Conservation (phyloP, 805 yeast species). For the Suhomyces vadensis region DNA sequence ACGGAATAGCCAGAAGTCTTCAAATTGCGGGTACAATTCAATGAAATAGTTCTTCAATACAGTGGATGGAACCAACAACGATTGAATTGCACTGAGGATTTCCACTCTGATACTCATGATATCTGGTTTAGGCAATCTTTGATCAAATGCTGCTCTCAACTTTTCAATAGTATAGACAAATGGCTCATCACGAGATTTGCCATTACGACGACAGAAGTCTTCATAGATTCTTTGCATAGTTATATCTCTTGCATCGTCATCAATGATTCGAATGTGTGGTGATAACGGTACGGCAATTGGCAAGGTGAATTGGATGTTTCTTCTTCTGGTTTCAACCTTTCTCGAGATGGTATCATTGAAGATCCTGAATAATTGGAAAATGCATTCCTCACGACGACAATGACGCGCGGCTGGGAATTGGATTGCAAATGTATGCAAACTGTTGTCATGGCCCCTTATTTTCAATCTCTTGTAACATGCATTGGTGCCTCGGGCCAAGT, state of each 20-base stretch:
- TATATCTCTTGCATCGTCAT: constrained; percentile 74
- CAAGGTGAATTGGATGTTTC: constrained; percentile 79
- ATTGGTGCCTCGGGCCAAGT: constrained; percentile 84
- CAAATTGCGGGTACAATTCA: constrained; percentile 69
- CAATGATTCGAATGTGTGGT: constrained; percentile 88
- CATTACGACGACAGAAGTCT: constrained; percentile 71
- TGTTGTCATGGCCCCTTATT: constrained; percentile 92
- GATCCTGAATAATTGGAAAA: constrained; percentile 87
- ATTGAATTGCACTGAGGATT: constrained; percentile 85
- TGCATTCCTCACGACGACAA: constrained; percentile 92
- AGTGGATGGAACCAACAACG: constrained; percentile 80
- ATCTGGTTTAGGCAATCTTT: constrained; percentile 91
- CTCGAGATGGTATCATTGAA: constrained; percentile 78
- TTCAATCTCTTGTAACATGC: constrained; percentile 87
- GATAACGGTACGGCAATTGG: constrained; percentile 93
- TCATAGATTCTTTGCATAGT: constrained; percentile 86
- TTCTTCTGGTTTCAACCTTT: constrained; percentile 84
- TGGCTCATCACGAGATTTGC: constrained; percentile 84
- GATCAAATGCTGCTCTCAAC: constrained; percentile 89
- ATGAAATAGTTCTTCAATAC: constrained; percentile 79
- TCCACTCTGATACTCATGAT: constrained; percentile 85
- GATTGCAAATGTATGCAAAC: constrained; percentile 87
- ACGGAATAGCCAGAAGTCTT: constrained; percentile 96
- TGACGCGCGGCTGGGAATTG: constrained; percentile 98
- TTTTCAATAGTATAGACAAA: constrained; percentile 82